A percentile compares a stretch with the other conserved stretches of the same genome.
Evolutionary conservation across 257 asterid genomes (phyloP).

Genomic region (Haberlea rhodopensis): DNA sequence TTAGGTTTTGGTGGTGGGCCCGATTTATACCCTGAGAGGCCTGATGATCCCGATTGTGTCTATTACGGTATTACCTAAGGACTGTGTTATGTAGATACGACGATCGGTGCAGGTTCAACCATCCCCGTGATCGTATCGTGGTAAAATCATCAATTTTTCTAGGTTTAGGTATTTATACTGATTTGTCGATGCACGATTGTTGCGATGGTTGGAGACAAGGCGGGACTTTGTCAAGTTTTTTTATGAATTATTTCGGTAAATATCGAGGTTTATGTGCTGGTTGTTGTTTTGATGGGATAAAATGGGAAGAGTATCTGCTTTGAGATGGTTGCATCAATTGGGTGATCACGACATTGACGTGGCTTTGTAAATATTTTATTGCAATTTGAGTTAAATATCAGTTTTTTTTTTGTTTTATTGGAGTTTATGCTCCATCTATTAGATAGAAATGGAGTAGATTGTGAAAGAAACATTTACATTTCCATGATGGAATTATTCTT

Average conservation of each 20-base stretch:
- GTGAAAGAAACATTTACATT: slow-evolving; percentile 15
- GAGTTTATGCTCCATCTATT: slow-evolving; percentile 13
- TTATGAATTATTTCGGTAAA: slow-evolving; percentile 24
- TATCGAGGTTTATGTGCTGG: slow-evolving; percentile 1
- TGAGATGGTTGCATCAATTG: slow-evolving; percentile 23
- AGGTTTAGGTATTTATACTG: slow-evolving; percentile 15
- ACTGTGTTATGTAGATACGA: slow-evolving; percentile 93
- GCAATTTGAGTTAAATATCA: slow-evolving; percentile 15
- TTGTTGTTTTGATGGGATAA: slow-evolving; percentile 20
- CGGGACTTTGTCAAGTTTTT: slow-evolving; percentile 24
- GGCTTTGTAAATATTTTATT: slow-evolving; percentile 28
- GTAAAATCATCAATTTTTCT: slow-evolving; percentile 27
- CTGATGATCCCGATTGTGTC: slow-evolving; percentile 80
- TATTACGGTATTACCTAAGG: slow-evolving; percentile 81
- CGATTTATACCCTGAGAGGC: slow-evolving; percentile 83
- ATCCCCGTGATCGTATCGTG: slow-evolving; percentile 71
- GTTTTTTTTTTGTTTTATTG: slow-evolving; percentile 14
- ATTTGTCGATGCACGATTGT: slow-evolving; percentile 22
- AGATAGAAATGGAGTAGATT: background rate
- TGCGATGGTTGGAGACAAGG: slow-evolving; percentile 38
- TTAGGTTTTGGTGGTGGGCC: slow-evolving; percentile 62
- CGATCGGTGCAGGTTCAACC: slow-evolving; percentile 92
- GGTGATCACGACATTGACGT: slow-evolving; percentile 26
- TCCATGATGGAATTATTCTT: slow-evolving; percentile 4
- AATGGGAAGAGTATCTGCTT: slow-evolving; percentile 14